phyloP scores from a whole-genome alignment of 2,329 filamentous ascomycete genomes.

The Atkinsonella texensis region DNA sequence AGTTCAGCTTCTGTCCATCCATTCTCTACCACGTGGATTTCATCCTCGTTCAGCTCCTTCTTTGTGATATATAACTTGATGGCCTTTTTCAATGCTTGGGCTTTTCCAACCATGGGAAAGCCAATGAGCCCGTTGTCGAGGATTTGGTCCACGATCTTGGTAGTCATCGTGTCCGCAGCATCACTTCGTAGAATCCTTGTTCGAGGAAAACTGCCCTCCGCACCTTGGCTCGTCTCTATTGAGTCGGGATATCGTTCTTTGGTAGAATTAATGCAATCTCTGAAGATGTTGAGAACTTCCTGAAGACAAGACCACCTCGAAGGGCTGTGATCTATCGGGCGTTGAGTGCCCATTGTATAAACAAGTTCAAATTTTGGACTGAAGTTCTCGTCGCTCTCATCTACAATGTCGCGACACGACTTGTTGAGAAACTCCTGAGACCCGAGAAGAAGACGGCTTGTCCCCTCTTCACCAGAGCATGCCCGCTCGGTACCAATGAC shows the following conservation, averaged over 20 bases:
- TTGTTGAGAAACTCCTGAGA: conserved; percentile 31
- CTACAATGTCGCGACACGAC: conserved; percentile 42
- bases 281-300: conserved; percentile 21
- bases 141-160: conserved; percentile 14
- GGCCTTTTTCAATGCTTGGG: conserved; percentile 15
- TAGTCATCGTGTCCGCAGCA: conserved; percentile 1
- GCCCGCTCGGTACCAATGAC: conserved; percentile 45
- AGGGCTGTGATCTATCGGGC: conserved; percentile 33
- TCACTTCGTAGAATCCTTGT: conserved; percentile 12
- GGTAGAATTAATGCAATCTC: conserved; percentile 19
- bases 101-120: conserved; percentile 29
- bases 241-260: conserved; percentile 19
- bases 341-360: conserved; percentile 47
- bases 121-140: conserved; percentile 23
- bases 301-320: conserved; percentile 4
- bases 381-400: conserved; percentile 55
- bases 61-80: conserved; percentile 34
- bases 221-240: conserved; percentile 27
- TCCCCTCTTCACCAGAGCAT: conserved; percentile 13
- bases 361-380: conserved; percentile 48
- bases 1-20: conserved; percentile 22
- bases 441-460: conserved; percentile 24
- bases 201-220: conserved; percentile 15
- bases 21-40: conserved; percentile 21
- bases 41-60: conserved; percentile 11